Evolutionary conservation across 2,329 filamentous ascomycete species (phyloP).

Genomic region (Trichoderma sp.): DNA sequence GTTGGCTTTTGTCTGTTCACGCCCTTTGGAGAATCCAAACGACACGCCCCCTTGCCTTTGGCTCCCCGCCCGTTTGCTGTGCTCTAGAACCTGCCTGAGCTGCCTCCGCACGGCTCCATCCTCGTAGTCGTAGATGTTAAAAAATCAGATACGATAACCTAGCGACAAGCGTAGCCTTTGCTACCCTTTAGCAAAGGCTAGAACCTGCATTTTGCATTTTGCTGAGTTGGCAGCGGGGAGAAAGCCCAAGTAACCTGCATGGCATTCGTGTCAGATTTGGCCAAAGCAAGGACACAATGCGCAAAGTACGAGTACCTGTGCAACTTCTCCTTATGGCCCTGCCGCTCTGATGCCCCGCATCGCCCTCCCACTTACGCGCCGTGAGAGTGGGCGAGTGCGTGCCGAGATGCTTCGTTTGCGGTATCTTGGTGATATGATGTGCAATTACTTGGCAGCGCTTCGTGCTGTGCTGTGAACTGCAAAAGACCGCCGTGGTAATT

Average conservation of each 20-base stretch:
- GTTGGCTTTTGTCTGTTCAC: not conserved
- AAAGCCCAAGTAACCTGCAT: not conserved
- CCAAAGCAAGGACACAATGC: not conserved
- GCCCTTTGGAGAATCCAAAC: not conserved
- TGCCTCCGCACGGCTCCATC: not conserved
- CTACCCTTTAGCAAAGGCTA: not conserved
- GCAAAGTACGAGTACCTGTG: not conserved
- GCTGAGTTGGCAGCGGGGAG: not conserved
- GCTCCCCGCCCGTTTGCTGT: not conserved
- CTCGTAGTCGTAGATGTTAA: not conserved
- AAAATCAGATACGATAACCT: not conserved
- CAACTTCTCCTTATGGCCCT: not conserved
- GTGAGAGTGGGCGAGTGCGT: not conserved
- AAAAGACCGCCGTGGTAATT: not conserved
- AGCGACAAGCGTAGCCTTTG: not conserved
- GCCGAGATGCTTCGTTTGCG: not conserved
- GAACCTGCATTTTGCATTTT: not conserved
- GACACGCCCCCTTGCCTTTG: not conserved
- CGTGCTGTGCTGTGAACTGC: not conserved
- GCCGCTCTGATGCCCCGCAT: not conserved
- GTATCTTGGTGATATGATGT: not conserved
- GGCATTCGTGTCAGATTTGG: not conserved
- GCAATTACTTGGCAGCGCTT: not conserved
- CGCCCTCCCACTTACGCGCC: not conserved
- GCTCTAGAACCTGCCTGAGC: not conserved